These are phyloP conservation scores for Schoenoplectus triqueter DNA, from an alignment of 202 grass and related monocot species.

Conservation along the genomic window DNA sequence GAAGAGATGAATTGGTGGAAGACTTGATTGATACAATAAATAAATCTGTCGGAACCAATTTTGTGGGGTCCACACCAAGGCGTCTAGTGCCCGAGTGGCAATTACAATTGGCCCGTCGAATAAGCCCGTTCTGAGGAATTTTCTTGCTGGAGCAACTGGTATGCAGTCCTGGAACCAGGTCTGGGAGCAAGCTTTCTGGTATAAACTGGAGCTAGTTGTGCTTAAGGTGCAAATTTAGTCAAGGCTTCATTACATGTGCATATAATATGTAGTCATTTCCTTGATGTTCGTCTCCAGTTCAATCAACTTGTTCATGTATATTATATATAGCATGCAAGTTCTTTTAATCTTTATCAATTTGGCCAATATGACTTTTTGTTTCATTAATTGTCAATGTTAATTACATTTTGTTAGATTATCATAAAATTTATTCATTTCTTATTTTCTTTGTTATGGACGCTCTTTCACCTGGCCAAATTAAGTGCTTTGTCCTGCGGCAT, in stretches of 20 bases:
- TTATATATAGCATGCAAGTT: constrained; percentile 29
- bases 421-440: background rate
- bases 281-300: constrained; percentile 3
- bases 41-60: constrained; percentile 53
- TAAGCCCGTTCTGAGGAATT: constrained; percentile 83
- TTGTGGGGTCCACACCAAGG: constrained; percentile 51
- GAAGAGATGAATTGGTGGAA: constrained; percentile 92
- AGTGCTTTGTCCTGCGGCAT: background rate
- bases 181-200: constrained; percentile 3
- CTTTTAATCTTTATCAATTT: constrained; percentile 23
- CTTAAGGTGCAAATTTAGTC: background rate
- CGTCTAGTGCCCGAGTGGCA: constrained; percentile 86
- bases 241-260: background rate
- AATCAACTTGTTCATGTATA: constrained; percentile 27
- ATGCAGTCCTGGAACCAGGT: background rate
- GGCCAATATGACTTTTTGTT: background rate
- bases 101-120: constrained; percentile 76
- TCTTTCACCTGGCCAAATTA: background rate
- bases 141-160: background rate
- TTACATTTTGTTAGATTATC: constrained; percentile 9
- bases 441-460: background rate
- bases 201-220: background rate
- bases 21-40: constrained; percentile 69
- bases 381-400: constrained; percentile 12
- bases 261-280: constrained; percentile 5